Base-by-base conservation (phyloP, 2,329 filamentous ascomycete genomes). In the Corniculantispora saksenae region DNA sequence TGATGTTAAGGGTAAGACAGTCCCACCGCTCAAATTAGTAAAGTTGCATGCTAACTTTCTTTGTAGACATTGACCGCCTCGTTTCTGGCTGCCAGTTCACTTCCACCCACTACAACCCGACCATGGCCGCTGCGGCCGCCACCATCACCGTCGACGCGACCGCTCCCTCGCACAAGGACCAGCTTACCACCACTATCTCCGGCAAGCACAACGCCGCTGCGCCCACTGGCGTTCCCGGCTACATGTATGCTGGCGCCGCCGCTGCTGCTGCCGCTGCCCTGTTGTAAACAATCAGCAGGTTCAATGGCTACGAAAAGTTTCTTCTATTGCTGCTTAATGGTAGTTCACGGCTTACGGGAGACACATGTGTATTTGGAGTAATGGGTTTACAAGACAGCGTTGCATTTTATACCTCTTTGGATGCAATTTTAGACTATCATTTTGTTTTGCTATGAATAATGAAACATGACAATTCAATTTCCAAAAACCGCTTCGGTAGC, bases 101-200 rank as follows among this genome's bases (percentile, higher is more conserved):
- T n/a, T 70, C 68, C 57, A 71, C 71, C 38, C 72, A 67, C 38
- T 78, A 76, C 69, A 69, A 67, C 61, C 69, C 66, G 19, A 66
- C 73, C 12, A 68, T 72, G 3, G 65, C 72, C 15, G 72, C 77
- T 15, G 69, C 67, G 2, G 66, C 25, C 3, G 47, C 61, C 17
- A 64, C 32, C 32, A 58, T 78, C 68, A 72, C 70, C 19, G 77
- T 78, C 58, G 65, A 69, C 13, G 77, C 75, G 47, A 72, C 70
- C 9, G 70, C 69, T 10, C 71, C 74, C n/a, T 78, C 74, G 10
- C 72, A 72, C 60, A 66, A 72, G 43, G 71, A 59, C 47, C 74
- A 79, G 68, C 68, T 78, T 62, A 78, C 76, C 21, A 78, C 74
- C 29, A 78, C 77, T 51, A 70, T 78, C 63, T 56, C 66, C 47